A percentile compares a stretch with the other conserved stretches of the same genome.
Conservation (phyloP, 2,329 filamentous ascomycete species). For the Clonostachys sp. region DNA sequence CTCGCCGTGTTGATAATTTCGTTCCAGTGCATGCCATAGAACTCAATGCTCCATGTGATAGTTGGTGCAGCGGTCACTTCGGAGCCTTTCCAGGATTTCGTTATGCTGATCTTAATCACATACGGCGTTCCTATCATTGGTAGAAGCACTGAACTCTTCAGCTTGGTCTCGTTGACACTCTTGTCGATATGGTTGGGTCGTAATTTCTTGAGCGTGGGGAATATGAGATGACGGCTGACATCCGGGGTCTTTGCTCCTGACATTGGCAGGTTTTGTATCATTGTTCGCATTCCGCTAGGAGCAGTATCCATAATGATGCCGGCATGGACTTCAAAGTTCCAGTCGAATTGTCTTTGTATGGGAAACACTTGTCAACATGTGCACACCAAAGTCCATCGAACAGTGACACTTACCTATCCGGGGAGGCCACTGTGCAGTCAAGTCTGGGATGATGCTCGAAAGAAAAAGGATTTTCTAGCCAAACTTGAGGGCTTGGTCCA, state of each 20-base stretch:
- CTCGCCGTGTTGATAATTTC: conserved; percentile 21
- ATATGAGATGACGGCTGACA: no score
- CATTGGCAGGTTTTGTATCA: no score
- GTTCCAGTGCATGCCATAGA: conserved; percentile 29
- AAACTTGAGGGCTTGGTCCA: no score
- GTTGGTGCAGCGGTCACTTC: conserved; percentile 8
- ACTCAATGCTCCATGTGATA: conserved; percentile 20
- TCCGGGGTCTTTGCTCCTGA: no score
- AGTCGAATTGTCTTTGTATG: conserved; percentile 20
- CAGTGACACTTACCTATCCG: conserved; percentile 21
- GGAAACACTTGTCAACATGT: no score
- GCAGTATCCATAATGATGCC: background rate
- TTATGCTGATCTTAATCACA: conserved; percentile 22
- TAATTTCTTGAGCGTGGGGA: no score
- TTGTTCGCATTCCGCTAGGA: background rate
- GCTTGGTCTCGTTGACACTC: conserved; percentile 8
- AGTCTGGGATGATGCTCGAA: conserved; percentile 11
- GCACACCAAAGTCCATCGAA: no score
- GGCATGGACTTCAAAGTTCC: conserved; percentile 23
- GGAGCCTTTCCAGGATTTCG: conserved; percentile 16
- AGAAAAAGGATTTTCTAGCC: no score
- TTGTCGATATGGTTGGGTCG: background rate
- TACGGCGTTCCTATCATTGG: conserved; percentile 22
- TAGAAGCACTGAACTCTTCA: conserved; percentile 18
- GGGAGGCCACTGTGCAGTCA: conserved; percentile 24